Evolutionary conservation across 2,329 filamentous ascomycete genomes (phyloP).

Genomic region (Hortaea werneckii): DNA sequence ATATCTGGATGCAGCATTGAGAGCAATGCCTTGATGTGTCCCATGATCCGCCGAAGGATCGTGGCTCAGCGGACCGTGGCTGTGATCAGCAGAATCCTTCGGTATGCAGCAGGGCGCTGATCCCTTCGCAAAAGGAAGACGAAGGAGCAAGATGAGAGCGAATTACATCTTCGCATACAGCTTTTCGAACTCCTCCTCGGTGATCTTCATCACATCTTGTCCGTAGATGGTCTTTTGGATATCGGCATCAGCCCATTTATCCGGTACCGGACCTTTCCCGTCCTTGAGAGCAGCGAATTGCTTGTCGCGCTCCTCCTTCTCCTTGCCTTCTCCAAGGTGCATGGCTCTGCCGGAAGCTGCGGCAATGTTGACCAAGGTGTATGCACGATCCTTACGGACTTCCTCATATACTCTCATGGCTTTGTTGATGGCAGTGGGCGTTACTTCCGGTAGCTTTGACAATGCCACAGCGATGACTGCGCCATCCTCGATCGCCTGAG

Average conservation of each 20-base stretch:
- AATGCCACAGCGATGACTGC: conserved; percentile 47
- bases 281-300: conserved; percentile 41
- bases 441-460: conserved; percentile 36
- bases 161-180: conserved; percentile 14
- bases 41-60: too few species aligned
- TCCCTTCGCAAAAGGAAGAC: too few species aligned
- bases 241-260: conserved; percentile 44
- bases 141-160: too few species aligned
- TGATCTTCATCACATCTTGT: conserved; percentile 34
- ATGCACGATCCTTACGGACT: conserved; percentile 46
- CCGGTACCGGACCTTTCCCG: conserved; percentile 36
- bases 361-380: conserved; percentile 47
- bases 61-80: too few species aligned
- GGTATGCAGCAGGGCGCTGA: too few species aligned
- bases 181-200: conserved; percentile 33
- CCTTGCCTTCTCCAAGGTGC: conserved; percentile 49
- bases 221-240: conserved; percentile 41
- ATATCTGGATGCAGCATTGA: too few species aligned
- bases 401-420: conserved; percentile 48
- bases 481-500: conserved; percentile 55
- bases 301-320: conserved; percentile 49
- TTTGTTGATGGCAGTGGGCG: conserved; percentile 39
- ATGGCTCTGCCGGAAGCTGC: conserved; percentile 44
- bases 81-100: too few species aligned
- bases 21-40: too few species aligned